Evolutionary conservation across 768 basidiomycete species (phyloP), one percentile per base, ranked within the genome.

Genomic region (Pleurotus djamor): DNA sequence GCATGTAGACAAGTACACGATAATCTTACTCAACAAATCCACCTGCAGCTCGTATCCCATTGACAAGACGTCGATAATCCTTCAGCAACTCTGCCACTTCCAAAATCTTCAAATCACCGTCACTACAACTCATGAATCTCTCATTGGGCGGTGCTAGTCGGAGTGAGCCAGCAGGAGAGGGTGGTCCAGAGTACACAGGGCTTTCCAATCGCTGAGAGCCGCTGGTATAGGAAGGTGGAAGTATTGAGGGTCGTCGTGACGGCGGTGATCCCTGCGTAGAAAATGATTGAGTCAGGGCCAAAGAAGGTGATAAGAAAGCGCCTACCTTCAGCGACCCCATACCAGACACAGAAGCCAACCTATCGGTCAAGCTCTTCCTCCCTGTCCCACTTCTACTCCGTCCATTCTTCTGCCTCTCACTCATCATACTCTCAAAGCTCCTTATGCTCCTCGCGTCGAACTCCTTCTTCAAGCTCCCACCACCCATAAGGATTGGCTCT

Each of bases 391-490:
- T 68, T 64, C 59, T 70, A 64, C 59, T 60, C 61, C 62, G 60
- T 63, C 37, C 21, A 28, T 28, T 63, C 63, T 62, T 74, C 61
- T 77, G 73, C 38, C 77, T n/a, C 7, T 56, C 76, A 67, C 79
- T 86, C 79, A 93, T 76, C 92, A 93, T 94, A 63, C 84, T 94
- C 76, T 88, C 89, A 66, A 96, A 94, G 69, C 93, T 95, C 63
- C 85, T 76, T 56, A 95, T 90, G 64, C 92, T 94, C 72, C 88
- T 78, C 45, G 84, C 65, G 70, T 93, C 92, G 59, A 79, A 72
- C 48, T 64, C 69, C 52, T 73, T 41, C 64, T 28, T 28, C 21
- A 28, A 28, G 21, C 59, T 76, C 67, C 48, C 76, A 21, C 70
- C 73, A 3, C 71, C 74, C 16, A 78, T 79, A 4, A 73, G 78